Percentiles rank a stretch among this genome's conserved stretches.
phyloP scores from a whole-genome alignment of 176 grass and related monocot genomes.

The Oryza meridionalis region DNA sequence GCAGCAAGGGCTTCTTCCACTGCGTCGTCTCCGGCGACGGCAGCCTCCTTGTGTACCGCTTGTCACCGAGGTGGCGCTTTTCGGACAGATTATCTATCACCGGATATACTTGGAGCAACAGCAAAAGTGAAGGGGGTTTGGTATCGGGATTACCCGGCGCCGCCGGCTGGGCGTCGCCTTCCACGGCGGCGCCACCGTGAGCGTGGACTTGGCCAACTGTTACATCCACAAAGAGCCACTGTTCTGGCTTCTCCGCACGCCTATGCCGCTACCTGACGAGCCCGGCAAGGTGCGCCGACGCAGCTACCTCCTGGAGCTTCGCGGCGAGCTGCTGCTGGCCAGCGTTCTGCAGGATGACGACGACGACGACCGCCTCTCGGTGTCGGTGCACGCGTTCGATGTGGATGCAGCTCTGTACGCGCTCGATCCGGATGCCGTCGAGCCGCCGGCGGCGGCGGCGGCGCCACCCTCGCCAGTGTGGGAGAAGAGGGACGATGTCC shows the following conservation, averaged over 20 bases:
- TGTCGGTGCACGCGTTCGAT: not conserved
- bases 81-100: too few relatives aligned
- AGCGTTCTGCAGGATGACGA: not conserved
- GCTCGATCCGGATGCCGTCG: too few relatives aligned
- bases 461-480: too few relatives aligned
- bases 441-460: too few relatives aligned
- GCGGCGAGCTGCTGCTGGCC: not conserved
- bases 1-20: not conserved
- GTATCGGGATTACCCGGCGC: not conserved
- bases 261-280: not conserved
- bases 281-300: not conserved
- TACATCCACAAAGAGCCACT: not conserved
- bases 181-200: not conserved
- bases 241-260: too few relatives aligned
- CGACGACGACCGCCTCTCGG: not conserved
- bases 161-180: not conserved
- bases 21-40: not conserved
- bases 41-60: not conserved
- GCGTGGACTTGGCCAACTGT: not conserved
- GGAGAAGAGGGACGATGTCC: too few relatives aligned
- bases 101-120: too few relatives aligned
- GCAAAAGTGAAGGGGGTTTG: not conserved
- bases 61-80: not conserved
- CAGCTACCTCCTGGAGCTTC: not conserved
- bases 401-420: not conserved